phyloP scores from a whole-genome alignment of 352 stramenopile species.

The Globisporangium rhizosaccharum region DNA sequence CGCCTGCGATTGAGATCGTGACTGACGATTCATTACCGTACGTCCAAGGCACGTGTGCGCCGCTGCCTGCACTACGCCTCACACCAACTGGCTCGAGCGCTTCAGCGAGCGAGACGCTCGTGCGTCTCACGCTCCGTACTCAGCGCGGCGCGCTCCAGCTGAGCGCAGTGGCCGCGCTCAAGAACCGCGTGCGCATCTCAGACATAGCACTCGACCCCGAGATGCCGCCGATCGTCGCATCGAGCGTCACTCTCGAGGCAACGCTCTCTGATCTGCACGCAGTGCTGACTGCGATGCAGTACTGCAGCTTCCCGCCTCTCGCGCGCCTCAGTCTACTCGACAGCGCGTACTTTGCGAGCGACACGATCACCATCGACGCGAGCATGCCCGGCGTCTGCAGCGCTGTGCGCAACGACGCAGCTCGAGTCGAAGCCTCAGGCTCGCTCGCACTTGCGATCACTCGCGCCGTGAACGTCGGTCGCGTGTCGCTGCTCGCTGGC shows the following conservation, averaged over 20 bases:
- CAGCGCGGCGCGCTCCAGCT: conserved; percentile 5
- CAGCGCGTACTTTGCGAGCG: conserved; percentile 1
- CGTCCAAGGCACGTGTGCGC: neutral
- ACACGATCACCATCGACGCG: conserved; percentile 7
- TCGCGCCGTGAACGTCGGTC: conserved; percentile 12
- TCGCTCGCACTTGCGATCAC: conserved; percentile 17
- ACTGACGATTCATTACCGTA: neutral
- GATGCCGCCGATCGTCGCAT: neutral
- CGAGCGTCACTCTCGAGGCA: conserved; percentile 14
- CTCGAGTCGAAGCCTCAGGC: conserved; percentile 1
- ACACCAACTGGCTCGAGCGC: neutral
- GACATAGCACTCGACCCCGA: neutral
- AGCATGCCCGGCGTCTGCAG: conserved; percentile 15
- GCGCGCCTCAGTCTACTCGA: neutral
- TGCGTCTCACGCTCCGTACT: neutral
- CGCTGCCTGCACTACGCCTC: conserved; percentile 1
- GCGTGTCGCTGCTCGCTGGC: neutral
- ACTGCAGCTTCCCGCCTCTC: conserved; percentile 17
- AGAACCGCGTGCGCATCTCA: conserved; percentile 6
- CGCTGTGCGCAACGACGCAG: neutral
- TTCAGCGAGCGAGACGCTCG: neutral
- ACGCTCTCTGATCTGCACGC: conserved; percentile 16
- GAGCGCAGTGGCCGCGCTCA: conserved; percentile 2
- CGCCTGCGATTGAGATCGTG: neutral
- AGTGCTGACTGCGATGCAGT: conserved; percentile 15